Base-by-base conservation (phyloP, 2,329 filamentous ascomycete species). In the Thielaviopsis euricoi region DNA sequence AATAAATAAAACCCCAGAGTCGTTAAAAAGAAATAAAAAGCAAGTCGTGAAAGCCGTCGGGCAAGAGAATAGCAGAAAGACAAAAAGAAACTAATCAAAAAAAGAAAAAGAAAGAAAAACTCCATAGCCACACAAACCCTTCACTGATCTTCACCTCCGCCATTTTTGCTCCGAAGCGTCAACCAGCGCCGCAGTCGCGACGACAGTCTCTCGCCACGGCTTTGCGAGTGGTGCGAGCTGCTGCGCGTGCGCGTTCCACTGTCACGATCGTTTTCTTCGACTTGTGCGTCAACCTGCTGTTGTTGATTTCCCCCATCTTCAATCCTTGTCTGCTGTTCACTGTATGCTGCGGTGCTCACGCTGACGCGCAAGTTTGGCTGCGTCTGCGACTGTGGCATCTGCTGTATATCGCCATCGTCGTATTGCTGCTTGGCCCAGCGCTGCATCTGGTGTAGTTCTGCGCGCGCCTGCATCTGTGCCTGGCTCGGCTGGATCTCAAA, bases 401-500 rank as follows among this genome's bases (percentile, higher is more conserved):
- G 6, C 29, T 33, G 6, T 33, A n/a, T n/a, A n/a, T n/a, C n/a
- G n/a, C n/a, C n/a, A n/a, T n/a, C n/a, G n/a, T n/a, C n/a, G n/a
- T 33, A 6, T 10, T 33, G 29, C 29, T 33, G 29, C 29, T 6
- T 33, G 2, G 7, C 29, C 29, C 29, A 33, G 4, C 7, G 29
- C 29, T 33, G 29, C 29, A 33, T 17, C 40, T 48, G 46, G 22
- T 15, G 15, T 15, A 19, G 33, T 29, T 40, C 48, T 5, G 13
- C 55, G 29, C 29, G 37, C 29, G 50, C 37, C 33, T n/a, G 46
- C 21, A 43, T n/a, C 48, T 19, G 49, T 10, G 23, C 23, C 29
- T 6, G 53, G 21, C 19, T 55, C 13, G 37, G 49, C 55, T 57
- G 55, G 15, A 60, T 52, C 52, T 58, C 58, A 53, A 60, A 58